Conservation (phyloP, 352 stramenopile species). For the Globisporangium nunn region DNA sequence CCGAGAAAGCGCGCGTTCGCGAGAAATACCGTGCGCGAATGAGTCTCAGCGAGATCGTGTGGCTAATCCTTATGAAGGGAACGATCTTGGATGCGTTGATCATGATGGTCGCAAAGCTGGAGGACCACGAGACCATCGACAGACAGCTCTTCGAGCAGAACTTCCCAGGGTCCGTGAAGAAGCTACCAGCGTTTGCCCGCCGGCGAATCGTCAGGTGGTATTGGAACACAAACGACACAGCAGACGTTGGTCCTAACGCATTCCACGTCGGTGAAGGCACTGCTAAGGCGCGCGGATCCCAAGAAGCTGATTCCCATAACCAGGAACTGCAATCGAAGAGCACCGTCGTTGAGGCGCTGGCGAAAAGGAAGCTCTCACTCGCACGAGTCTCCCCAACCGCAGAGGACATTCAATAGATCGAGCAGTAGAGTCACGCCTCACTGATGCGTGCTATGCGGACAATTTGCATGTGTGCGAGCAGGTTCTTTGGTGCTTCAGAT, state of each 20-base stretch:
- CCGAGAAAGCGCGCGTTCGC: slow-evolving; percentile 33
- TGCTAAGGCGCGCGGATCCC: no score
- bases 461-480: slow-evolving; percentile 7
- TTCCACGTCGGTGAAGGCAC: not conserved
- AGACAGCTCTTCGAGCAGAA: slow-evolving; percentile 28
- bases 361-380: no score
- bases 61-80: slow-evolving; percentile 39
- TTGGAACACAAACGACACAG: slow-evolving; percentile 10
- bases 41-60: slow-evolving; percentile 21
- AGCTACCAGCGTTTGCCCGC: not conserved
- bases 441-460: no score
- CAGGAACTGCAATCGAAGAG: not conserved
- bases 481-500: slow-evolving; percentile 48
- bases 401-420: not conserved
- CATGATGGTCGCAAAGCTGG: slow-evolving; percentile 30
- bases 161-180: slow-evolving; percentile 10
- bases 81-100: slow-evolving; percentile 47
- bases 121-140: slow-evolving; percentile 28
- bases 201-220: slow-evolving; percentile 8
- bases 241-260: slow-evolving; percentile 1
- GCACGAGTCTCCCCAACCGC: not conserved
- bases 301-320: no score
- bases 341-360: not conserved
- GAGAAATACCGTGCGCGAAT: slow-evolving; percentile 37
- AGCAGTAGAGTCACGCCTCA: no score